Evolutionary conservation across 2,329 filamentous ascomycete species (phyloP), one percentile per base, ranked within the genome.

Genomic region (Chalara sp.): DNA sequence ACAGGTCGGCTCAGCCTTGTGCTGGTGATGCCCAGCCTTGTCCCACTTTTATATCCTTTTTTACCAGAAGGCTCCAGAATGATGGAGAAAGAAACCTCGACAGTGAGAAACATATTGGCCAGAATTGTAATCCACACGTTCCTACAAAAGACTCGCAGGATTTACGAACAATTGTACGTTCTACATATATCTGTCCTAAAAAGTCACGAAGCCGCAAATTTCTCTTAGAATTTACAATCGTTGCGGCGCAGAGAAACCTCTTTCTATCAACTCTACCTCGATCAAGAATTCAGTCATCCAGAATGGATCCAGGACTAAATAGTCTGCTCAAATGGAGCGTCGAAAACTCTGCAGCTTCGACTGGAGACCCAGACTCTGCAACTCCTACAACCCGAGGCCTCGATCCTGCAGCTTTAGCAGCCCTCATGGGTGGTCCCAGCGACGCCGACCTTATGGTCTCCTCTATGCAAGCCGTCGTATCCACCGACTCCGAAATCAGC

Each of bases 361-460:
- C 47, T 21, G 45, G 53, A 28, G 59, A 61, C 48, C 65, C 72
- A 32, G 13, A 44, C 7, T 52, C 58, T 10, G 47, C 55, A 12
- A 50, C 61, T 6, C 56, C 54, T 11, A 47, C 48, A 46, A 53
- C 53, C 40, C 69, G 68, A 44, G 68, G 69, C 28, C 75, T 93
- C 57, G 83, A 83, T 62, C 77, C 86, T 12, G 83, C 89, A 51
- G 76, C 85, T 52, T 76, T 96, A 53, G 80, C 80, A 42, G 76
- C 86, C 11, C 76, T 96, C 50, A 78, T 95, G 64, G 90, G 90
- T 69, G 89, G 87, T 0, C 88, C 88, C 41, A 89, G 86, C 2
- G 92, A 99, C 56, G 90, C 93, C 28, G 89, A 97, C 54, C 79
- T 95, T 48, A 97, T 99, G 93, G 82, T 81, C 62, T 81, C 86